A percentile compares a stretch with the other conserved stretches of the same genome.
phyloP scores from a whole-genome alignment of 2,329 filamentous ascomycete species.

The Teratosphaeria viscida region DNA sequence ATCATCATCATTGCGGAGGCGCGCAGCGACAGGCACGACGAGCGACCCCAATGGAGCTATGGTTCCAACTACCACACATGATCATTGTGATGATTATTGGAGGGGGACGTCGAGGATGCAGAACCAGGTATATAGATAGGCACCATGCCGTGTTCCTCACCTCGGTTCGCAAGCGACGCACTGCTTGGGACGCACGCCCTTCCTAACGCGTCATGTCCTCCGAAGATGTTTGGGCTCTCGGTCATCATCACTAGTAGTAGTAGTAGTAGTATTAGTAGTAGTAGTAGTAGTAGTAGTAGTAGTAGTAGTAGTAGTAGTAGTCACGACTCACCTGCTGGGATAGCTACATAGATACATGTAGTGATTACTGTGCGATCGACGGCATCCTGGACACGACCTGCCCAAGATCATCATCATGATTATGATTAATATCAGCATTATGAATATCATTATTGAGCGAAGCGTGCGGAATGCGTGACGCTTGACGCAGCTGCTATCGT shows the following conservation, averaged over 20 bases:
- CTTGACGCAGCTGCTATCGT: neutral
- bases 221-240: neutral
- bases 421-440: too few relatives aligned
- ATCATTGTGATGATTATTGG: too few relatives aligned
- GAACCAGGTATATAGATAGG: neutral
- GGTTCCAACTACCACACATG: neutral
- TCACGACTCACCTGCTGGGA: neutral
- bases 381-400: neutral
- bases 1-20: neutral
- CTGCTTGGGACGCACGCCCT: neutral
- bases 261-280: neutral
- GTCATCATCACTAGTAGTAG: neutral
- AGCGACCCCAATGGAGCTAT: neutral
- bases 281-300: neutral
- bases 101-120: neutral
- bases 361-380: neutral
- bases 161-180: neutral
- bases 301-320: neutral
- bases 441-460: neutral
- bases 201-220: neutral
- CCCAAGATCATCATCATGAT: neutral
- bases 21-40: neutral
- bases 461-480: neutral
- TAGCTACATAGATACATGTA: neutral
- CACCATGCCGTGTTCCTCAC: neutral